These are phyloP conservation scores for Monosporascus sp. DNA, from an alignment of 2,329 filamentous ascomycete genomes.

Conservation along the genomic window DNA sequence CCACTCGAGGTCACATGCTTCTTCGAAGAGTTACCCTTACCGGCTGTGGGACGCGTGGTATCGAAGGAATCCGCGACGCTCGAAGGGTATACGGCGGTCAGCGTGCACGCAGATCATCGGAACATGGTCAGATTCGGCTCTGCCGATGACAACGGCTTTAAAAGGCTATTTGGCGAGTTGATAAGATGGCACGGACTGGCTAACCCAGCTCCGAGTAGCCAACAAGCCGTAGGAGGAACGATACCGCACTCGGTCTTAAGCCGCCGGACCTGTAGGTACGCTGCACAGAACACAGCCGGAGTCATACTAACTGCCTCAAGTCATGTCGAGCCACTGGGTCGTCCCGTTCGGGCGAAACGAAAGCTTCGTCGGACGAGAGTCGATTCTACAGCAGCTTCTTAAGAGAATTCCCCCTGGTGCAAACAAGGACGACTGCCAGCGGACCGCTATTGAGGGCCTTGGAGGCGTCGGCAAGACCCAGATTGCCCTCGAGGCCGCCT, in stretches of 20 bases:
- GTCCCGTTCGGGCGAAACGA: too few relatives aligned
- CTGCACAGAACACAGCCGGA: too few relatives aligned
- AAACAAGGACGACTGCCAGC: slow-evolving; percentile 16
- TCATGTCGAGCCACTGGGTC: too few relatives aligned
- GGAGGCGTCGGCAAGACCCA: slow-evolving; percentile 35
- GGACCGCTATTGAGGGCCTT: slow-evolving; percentile 24
- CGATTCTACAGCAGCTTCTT: too few relatives aligned
- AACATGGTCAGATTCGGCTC: slow-evolving; percentile 29
- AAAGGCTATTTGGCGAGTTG: slow-evolving; percentile 19
- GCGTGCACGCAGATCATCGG: slow-evolving; percentile 27
- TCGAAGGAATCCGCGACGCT: slow-evolving; percentile 26
- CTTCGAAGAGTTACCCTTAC: slow-evolving; percentile 29
- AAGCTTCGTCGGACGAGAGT: too few relatives aligned
- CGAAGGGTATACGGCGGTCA: slow-evolving; percentile 20
- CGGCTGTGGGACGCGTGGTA: slow-evolving; percentile 18
- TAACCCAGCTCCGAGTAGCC: neutral
- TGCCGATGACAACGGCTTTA: slow-evolving; percentile 24
- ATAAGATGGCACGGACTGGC: slow-evolving; percentile 3
- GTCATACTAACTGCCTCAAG: too few relatives aligned
- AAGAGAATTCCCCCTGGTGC: too few relatives aligned
- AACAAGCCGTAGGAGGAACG: neutral
- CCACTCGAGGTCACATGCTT: slow-evolving; percentile 27
- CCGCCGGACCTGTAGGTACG: too few relatives aligned
- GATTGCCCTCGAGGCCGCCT: slow-evolving; percentile 31
- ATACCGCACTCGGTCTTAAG: neutral